Evolutionary conservation across 1,139 yeast species (phyloP).

Genomic region (Suzukiozyma palmioleophila): DNA sequence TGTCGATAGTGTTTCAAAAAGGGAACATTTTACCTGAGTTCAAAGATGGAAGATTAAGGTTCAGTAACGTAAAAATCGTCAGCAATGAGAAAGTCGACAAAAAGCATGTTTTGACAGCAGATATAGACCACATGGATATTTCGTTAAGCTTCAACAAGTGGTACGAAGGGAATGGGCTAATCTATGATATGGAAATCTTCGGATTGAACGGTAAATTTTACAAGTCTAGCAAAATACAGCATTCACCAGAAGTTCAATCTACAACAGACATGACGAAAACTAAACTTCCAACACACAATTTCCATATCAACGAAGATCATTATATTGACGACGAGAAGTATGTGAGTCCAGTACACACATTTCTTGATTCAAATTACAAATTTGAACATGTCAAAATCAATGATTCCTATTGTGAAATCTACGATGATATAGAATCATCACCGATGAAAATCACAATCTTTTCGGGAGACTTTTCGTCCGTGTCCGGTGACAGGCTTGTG

Average conservation of each 20-base stretch:
- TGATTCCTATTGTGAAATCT: conserved; percentile 50
- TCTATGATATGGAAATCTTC: conserved; percentile 55
- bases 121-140: conserved; percentile 51
- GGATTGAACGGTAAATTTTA: conserved; percentile 56
- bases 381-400: conserved; percentile 48
- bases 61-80: conserved; percentile 45
- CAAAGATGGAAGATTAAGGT: conserved; percentile 57
- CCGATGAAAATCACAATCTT: conserved; percentile 56
- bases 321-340: conserved; percentile 4
- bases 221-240: conserved; percentile 8
- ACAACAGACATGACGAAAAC: background rate
- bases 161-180: conserved; percentile 65
- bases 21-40: conserved; percentile 43
- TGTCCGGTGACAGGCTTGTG: conserved; percentile 55
- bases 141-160: conserved; percentile 64
- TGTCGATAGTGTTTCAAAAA: conserved; percentile 31
- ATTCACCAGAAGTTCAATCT: background rate
- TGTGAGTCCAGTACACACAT: conserved; percentile 11
- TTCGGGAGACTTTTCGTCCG: conserved; percentile 58
- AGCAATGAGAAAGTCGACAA: conserved; percentile 17
- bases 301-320: conserved; percentile 3
- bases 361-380: conserved; percentile 40
- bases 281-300: conserved; percentile 1
- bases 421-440: conserved; percentile 20
- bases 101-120: conserved; percentile 28